A percentile compares a stretch with the other conserved stretches of the same genome.
These are phyloP conservation scores for Malassezia nana DNA, from an alignment of 1,284 basidiomycete genomes.

Conservation along the genomic window DNA sequence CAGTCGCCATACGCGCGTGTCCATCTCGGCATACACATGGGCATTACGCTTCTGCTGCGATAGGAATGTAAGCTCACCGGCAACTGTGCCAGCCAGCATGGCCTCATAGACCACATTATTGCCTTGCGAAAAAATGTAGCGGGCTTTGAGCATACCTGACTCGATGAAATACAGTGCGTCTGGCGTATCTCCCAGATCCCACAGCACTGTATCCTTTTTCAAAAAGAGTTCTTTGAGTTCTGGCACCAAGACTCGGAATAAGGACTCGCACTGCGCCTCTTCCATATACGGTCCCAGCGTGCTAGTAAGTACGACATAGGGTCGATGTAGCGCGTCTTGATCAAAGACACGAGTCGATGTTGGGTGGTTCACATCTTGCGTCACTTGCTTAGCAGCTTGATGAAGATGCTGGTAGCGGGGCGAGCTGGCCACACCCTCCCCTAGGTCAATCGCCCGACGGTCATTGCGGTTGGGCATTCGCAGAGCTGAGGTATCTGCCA, in stretches of 20 bases:
- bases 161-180: conserved; percentile 56
- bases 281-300: conserved; percentile 15
- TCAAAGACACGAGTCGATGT: not conserved
- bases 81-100: conserved; percentile 46
- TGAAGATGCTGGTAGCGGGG: conserved; percentile 66
- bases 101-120: conserved; percentile 46
- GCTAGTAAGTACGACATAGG: not conserved
- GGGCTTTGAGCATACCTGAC: conserved; percentile 40
- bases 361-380: not conserved
- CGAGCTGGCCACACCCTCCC: conserved; percentile 61
- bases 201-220: conserved; percentile 60
- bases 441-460: conserved; percentile 46
- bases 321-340: conserved; percentile 14
- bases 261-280: not conserved
- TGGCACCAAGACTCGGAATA: conserved; percentile 54
- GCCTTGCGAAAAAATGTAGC: conserved; percentile 43
- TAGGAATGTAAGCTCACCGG: conserved; percentile 41
- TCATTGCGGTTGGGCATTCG: conserved; percentile 36
- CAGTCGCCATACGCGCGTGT: conserved; percentile 37
- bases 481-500: conserved; percentile 51
- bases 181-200: conserved; percentile 61
- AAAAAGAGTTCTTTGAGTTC: conserved; percentile 64
- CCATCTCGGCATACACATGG: conserved; percentile 37
- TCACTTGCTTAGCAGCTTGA: conserved; percentile 57
- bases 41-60: conserved; percentile 35